phyloP scores from a whole-genome alignment of 768 basidiomycete genomes.

The Boletus reticulatus region DNA sequence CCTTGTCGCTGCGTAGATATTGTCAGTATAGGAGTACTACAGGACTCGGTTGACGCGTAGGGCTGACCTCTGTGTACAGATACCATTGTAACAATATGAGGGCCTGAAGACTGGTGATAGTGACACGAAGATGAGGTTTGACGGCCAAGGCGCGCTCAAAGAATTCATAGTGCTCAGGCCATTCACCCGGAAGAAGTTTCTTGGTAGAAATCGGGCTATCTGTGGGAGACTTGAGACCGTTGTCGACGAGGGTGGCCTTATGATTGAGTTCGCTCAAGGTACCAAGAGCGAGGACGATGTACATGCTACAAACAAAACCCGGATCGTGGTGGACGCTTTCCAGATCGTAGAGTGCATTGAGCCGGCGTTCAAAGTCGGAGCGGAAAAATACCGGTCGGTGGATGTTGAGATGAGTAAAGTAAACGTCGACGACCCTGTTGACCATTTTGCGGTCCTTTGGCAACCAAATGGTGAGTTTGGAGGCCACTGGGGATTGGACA shows the following conservation, averaged over 20 bases:
- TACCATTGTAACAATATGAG: conserved; percentile 87
- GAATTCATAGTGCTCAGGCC: conserved; percentile 85
- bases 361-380: conserved; percentile 60
- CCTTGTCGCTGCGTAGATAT: conserved; percentile 66
- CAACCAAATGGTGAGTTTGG: conserved; percentile 54
- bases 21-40: conserved; percentile 4
- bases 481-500: conserved; percentile 16
- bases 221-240: conserved; percentile 36
- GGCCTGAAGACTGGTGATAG: conserved; percentile 79
- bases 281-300: conserved; percentile 75
- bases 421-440: conserved; percentile 59
- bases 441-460: conserved; percentile 76
- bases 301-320: conserved; percentile 75
- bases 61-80: conserved; percentile 77
- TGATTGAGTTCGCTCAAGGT: conserved; percentile 82
- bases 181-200: conserved; percentile 55
- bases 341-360: conserved; percentile 67
- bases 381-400: conserved; percentile 78
- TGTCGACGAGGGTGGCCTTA: conserved; percentile 53
- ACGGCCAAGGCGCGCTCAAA: conserved; percentile 75
- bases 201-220: conserved; percentile 43
- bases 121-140: conserved; percentile 82
- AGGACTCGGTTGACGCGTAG: background rate
- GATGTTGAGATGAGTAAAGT: conserved; percentile 74
- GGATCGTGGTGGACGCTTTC: conserved; percentile 58